Base-by-base conservation (phyloP, 2,329 filamentous ascomycete genomes). In the Cercospora beticola region DNA sequence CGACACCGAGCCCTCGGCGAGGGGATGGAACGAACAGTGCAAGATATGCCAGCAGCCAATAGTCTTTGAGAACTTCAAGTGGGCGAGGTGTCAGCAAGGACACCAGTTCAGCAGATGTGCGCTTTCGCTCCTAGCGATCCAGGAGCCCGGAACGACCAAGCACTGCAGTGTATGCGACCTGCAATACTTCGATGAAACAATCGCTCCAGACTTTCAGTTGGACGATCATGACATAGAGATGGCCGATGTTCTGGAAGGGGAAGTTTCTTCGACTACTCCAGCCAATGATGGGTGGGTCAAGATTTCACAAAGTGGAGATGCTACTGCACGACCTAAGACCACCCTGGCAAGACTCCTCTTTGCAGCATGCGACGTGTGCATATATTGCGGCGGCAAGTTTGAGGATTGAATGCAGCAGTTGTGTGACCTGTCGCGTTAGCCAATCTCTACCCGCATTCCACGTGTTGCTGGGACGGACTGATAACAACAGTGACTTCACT, bases 91-190 rank as follows among this genome's bases (percentile, higher is more conserved):
- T 73, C 73, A 72, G 1, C 80, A 81, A 58, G 85, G 85, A 0
- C 86, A 88, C 78, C 68, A 84, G 52, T 87, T 86, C 67, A 77
- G 79, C n/a, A 81, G 86, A 40, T 88, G 86, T 72, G 81, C 81
- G 12, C 71, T 88, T 23, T 86, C 84, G n/a, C 84, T 86, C 62
- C 72, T 87, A 5, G 80, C 85, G 1, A 86, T 88, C 6, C 85
- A 87, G 73, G 81, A 83, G 36, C 85, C 86, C 2, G 82, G 82
- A 1, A 79, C 84, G 2, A 84, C 85, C 12, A 87, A 86, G 72
- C 81, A 80, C 61, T 88, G 86, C 74, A 82, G 82, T 18, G 77
- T 83, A n/a, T 88, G 86, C 72, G 80, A 76, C 12, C 82, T 77
- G 28, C 82, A 84, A 56, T 86, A 82, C 71, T 71, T 87, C 7